Base-by-base conservation (phyloP, 148 eudicot genomes). In the Rhododendron ovatum region DNA sequence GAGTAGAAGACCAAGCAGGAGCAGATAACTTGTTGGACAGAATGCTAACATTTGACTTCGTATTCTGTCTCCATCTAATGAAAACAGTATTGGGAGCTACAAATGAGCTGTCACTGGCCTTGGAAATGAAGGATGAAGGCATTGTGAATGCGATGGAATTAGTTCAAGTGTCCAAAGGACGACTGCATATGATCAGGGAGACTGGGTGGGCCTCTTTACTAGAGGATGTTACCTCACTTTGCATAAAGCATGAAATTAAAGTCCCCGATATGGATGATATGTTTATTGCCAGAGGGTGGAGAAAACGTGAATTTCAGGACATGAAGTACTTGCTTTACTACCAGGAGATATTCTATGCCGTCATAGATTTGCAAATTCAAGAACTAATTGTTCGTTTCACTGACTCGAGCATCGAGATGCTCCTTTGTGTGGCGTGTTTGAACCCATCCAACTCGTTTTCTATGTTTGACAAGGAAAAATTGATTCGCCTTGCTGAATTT, bases 191-290 rank as follows among this genome's bases (percentile, higher is more conserved):
- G 39, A 69, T 69, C 0, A 69, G 37, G 37, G 75, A 69, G 18
- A 28, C 37, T 13, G 37, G 75, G 37, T 69, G 75, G 75, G 4
- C 35, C 35, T 28, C 75, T 28, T 69, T 69, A 30, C 37, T 69
- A 3, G 75, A 69, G 33, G 75, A 69, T 12, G 75, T 69, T 26
- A 69, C 17, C 75, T 28, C 75, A 1, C 1, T 69, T 74, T 74
- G 78, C 45, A 37, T 12, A 17, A 74, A 35, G 18, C 7, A 37
- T 33, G n/a, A 14, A 37, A 18, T 74, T 74, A 35, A 33, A 28
- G 10, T 74, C 39, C 78, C 78, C 78, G 18, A 74, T 5, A 74
- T 74, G 78, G 78, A 74, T 74, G 78, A 74, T 17, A 74, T 74
- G 45, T 74, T 33, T 74, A 14, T 4, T 0, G 20, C 77, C 14